phyloP scores from a whole-genome alignment of 768 basidiomycete genomes.

The Xerocomellus chrysenteron region DNA sequence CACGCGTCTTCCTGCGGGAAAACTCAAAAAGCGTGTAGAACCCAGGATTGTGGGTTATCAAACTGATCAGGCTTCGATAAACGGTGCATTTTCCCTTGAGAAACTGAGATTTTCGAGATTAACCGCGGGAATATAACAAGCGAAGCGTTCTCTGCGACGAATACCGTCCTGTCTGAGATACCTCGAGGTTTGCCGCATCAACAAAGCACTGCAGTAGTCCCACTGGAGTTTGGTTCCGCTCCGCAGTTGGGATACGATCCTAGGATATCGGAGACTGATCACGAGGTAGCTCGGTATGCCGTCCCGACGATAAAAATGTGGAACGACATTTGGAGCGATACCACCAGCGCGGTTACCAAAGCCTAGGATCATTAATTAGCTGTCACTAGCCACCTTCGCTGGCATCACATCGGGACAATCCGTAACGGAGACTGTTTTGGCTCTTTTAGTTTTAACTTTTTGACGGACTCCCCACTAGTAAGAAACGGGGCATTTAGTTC shows the following conservation, averaged over 20 bases:
- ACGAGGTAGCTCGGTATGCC: conserved; percentile 17
- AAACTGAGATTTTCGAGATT: conserved; percentile 25
- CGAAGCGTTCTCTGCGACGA: background rate
- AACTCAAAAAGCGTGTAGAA: conserved; percentile 8
- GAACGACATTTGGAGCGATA: conserved; percentile 12
- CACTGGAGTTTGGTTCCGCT: conserved; percentile 15
- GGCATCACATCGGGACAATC: conserved; percentile 19
- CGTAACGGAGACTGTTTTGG: conserved; percentile 31
- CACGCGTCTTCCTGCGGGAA: conserved; percentile 22
- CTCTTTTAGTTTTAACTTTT: conserved; percentile 38
- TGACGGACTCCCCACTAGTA: conserved; percentile 22
- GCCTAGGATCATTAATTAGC: conserved; percentile 15
- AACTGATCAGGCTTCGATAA: conserved; percentile 21
- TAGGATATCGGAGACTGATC: conserved; percentile 4
- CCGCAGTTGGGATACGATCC: conserved; percentile 1
- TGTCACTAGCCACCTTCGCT: conserved; percentile 13
- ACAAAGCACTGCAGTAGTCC: background rate
- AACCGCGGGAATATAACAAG: conserved; percentile 18
- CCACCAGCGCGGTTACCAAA: conserved; percentile 6
- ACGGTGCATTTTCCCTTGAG: conserved; percentile 14
- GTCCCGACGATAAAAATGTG: conserved; percentile 21
- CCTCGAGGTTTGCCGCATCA: conserved; percentile 4
- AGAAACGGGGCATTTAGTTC: conserved; percentile 17
- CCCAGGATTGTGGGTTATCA: conserved; percentile 23
- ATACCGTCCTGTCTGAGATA: conserved; percentile 1